Base-by-base conservation (phyloP, 1,284 basidiomycete species). In the Ceratobasidium sp. region DNA sequence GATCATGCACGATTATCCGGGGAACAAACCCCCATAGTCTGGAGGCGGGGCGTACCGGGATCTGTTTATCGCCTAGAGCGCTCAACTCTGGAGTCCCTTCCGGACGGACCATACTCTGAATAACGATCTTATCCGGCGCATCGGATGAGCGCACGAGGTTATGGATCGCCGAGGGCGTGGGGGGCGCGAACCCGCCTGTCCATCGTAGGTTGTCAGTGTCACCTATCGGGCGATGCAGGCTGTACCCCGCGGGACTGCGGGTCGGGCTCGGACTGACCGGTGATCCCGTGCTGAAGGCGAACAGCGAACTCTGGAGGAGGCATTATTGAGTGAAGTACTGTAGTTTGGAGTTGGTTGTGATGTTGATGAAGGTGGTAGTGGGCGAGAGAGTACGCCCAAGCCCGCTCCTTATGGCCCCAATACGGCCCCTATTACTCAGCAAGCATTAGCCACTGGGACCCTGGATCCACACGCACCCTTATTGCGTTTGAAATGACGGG, bases 181-280 rank as follows among this genome's bases (percentile, higher is more conserved):
- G 89, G 0, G 91, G 90, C 19, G 88, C 89, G 79, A 93, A 92
- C 53, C 92, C 92, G 53, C 92, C 92, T 14, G 84, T 41, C 36
- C 36, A 41, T 41, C n/a, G 82, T 93, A 44, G 19, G 22, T 54
- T 48, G 48, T 22, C 11, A 57, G n/a, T 24, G 27, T 51, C 50
- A 57, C 31, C 56, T 27, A 50, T 51, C 11, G 44, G 44, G 31
- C 24, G 33, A 44, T 60, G 27, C 69, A 48, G 57, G 31, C 27
- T 17, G n/a, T 33, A 17, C 29, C 11, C 48, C 19, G 33, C 36
- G 11, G 36, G 4, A 41, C 36, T 41, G 36, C 36, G 36, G 36
- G 36, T 33, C 36, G 33, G 50, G 47, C 44, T 17, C 4, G 9
- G 27, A 67, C 50, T 57, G 14, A 74, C 60, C 47, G 36, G 36